phyloP scores from a whole-genome alignment of 495 filamentous ascomycete species.

The Podospora pseudoanserina region DNA sequence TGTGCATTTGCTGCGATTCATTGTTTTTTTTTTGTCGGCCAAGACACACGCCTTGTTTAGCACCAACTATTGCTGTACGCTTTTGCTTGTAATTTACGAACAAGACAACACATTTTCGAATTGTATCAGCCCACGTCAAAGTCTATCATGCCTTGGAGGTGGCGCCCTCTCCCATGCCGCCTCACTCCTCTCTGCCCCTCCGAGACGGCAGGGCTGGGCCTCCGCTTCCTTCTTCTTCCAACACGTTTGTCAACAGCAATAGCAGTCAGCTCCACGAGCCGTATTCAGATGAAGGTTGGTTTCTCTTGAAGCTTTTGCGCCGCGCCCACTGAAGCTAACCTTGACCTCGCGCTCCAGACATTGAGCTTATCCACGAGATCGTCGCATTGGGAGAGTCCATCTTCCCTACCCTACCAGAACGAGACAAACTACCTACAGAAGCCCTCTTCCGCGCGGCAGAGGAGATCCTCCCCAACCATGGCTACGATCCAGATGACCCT shows the following conservation, averaged over 20 bases:
- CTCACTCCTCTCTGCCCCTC: constrained; percentile 32
- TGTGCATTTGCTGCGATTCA: not conserved
- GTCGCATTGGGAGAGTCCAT: constrained; percentile 65
- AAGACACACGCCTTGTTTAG: not conserved
- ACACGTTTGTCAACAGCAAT: constrained; percentile 3
- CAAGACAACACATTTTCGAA: not conserved
- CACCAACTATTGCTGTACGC: not conserved
- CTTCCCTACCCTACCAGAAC: constrained; percentile 50
- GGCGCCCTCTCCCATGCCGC: constrained; percentile 32
- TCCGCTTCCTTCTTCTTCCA: constrained; percentile 32
- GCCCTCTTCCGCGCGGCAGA: constrained; percentile 81
- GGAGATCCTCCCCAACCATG: constrained; percentile 61
- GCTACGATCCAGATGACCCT: constrained; percentile 65
- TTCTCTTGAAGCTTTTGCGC: constrained; percentile 7
- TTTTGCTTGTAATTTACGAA: not conserved
- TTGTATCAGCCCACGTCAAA: constrained; percentile 17
- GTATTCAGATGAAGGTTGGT: constrained; percentile 65
- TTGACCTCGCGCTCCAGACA: constrained; percentile 51
- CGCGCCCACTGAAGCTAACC: constrained; percentile 14
- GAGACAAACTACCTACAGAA: constrained; percentile 64
- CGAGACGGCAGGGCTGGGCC: constrained; percentile 44
- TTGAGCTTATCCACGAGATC: constrained; percentile 73
- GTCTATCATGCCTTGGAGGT: constrained; percentile 37
- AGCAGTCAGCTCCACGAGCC: constrained; percentile 22
- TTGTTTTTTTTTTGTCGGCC: not conserved